Evolutionary conservation across 2,329 filamentous ascomycete species (phyloP), one percentile per base, ranked within the genome.

Genomic region (Neofusicoccum parvum): DNA sequence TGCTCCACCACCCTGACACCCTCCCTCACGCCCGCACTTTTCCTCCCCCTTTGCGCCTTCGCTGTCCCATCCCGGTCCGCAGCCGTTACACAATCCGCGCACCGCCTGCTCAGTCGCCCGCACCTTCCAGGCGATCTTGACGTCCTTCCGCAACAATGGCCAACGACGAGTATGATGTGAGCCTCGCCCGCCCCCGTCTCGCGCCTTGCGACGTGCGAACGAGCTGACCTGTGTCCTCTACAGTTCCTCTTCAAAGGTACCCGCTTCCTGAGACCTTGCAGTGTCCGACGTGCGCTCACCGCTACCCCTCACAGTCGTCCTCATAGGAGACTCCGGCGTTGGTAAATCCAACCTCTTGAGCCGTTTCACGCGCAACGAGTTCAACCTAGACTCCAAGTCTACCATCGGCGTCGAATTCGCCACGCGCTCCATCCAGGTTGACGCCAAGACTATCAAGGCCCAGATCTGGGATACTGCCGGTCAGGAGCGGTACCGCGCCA

Each of bases 401-500:
- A 99, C 95, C 74, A 99, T 99, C 83, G 95, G 95, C 75, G 95
- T 99, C 80, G 95, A 99, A 83, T 99, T 99, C 80, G 95, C 96
- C 74, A 99, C 95, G 73, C 90, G 95, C 70, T 97, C 93, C 72
- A 99, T 99, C 79, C 94, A 98, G 83, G 95, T 99, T 76, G 95
- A 99, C 82, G 91, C 92, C 78, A 99, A 99, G 88, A 99, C 95
- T 70, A 99, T 99, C 89, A 99, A 99, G 87, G 95, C 95, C 74
- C 95, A 99, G 85, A 99, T 99, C 76, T 99, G 96, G 95, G 95
- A 99, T 85, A 99, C 95, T 67, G 95, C 95, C 72, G 95, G 95
- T 72, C 95, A 99, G 85, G 95, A 99, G 83, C 91, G 95, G 80
- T 99, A 98, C 85, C 92, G 96, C 79, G 95, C 95, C 79, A 99